These are phyloP conservation scores for Spongospora subterranea DNA, from an alignment of 208 protist species.

Conservation along the genomic window DNA sequence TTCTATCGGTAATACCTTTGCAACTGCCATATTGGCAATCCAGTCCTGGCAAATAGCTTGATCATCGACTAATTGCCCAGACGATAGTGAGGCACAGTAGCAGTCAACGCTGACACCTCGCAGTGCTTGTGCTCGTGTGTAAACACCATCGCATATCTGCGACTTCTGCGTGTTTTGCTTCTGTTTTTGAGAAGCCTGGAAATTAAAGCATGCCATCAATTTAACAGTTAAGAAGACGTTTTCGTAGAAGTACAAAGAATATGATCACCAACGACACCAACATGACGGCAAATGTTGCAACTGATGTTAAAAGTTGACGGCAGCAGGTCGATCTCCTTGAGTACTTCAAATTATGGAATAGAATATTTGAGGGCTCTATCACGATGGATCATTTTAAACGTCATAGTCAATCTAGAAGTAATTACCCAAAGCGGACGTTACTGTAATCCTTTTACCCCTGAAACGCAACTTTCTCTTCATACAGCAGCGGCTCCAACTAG, in stretches of 20 bases:
- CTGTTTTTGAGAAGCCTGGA: conserved; percentile 7
- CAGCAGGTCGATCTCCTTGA: background rate
- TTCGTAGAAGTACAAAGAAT: background rate
- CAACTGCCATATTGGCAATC: background rate
- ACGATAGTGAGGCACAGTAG: conserved; percentile 40
- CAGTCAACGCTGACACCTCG: conserved; percentile 8
- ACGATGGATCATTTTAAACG: background rate
- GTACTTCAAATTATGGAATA: conserved; percentile 56
- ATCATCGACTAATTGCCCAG: conserved; percentile 6
- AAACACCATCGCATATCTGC: background rate
- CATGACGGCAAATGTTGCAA: conserved; percentile 27
- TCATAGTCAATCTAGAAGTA: background rate
- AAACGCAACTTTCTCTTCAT: conserved; percentile 8
- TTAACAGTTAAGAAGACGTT: background rate
- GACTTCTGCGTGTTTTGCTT: background rate
- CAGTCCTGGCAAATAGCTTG: background rate
- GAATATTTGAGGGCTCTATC: conserved; percentile 38
- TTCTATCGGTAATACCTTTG: background rate
- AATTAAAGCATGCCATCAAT: background rate
- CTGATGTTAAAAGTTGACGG: background rate
- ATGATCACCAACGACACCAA: conserved; percentile 35
- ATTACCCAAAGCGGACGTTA: background rate
- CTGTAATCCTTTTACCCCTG: background rate
- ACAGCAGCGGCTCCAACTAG: conserved; percentile 6
- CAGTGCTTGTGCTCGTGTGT: background rate